Base-by-base conservation (phyloP, 176 grass and related monocot species). In the Aegilops umbellulata region DNA sequence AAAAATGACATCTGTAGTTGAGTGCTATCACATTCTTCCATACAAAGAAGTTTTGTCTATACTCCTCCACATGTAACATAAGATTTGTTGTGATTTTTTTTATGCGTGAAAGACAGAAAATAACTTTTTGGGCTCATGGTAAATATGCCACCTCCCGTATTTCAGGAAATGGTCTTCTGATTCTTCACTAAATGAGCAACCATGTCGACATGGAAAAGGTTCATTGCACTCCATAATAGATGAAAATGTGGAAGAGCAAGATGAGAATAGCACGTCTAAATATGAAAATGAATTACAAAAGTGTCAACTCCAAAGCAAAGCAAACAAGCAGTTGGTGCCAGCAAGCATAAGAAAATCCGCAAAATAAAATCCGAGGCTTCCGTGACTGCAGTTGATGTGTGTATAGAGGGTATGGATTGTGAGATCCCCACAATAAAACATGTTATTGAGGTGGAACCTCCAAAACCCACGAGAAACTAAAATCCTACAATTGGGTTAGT, bases 341-440 rank as follows among this genome's bases (percentile, higher is more conserved):
- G 20, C 41, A 83, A 60, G 64, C 51, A 30, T 17, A 91, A 24
- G 61, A 30, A 80, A 80, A 79, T 15, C n/a, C 55, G 41, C 73
- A 87, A 87, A 87, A 69, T 81, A 35, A 91, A 76, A 82, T 70
- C 29, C 66, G 71, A 82, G 83, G 31, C 41, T 17, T 49, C 26
- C 10, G 71, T 8, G 16, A 8, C 30, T 71, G 14, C 65, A 35
- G 34, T 6, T 35, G 34, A 35, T 35, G 34, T 35, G 6, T 35
- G 34, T 35, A 6, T 7, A 35, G 57, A 60, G 65, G 76, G 23
- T 39, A 8, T 3, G 8, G 75, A 41, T 29, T 6, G 16, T 36
- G 60, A 57, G 27, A 62, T 15, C 9, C 70, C 74, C 41, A 27
- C 25, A 79, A 75, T 70, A 68, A 26, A 39, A 80, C 71, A 67